Evolutionary conservation across 768 basidiomycete genomes (phyloP).

Genomic region (Suillus plorans): DNA sequence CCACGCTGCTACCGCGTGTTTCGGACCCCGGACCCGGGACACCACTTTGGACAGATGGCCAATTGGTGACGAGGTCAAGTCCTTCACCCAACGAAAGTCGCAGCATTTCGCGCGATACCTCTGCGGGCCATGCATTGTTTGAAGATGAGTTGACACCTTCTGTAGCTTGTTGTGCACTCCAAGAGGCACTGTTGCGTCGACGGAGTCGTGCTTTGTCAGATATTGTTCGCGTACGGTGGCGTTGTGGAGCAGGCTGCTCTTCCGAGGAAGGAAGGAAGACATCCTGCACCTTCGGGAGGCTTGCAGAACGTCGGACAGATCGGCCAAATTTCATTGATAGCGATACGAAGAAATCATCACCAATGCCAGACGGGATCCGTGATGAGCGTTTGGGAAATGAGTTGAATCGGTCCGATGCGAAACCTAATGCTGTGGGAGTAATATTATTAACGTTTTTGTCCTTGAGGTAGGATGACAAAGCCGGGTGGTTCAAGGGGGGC

Average conservation of each 20-base stretch:
- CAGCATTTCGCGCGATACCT: conserved; percentile 57
- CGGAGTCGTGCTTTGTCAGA: conserved; percentile 37
- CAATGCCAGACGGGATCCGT: conserved; percentile 8
- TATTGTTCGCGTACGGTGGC: conserved; percentile 23
- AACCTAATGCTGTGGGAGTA: conserved; percentile 7
- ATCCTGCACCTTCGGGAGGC: conserved; percentile 27
- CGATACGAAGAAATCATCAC: conserved; percentile 21
- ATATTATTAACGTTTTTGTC: conserved; percentile 7
- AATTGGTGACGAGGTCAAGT: background rate
- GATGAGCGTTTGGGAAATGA: conserved; percentile 19
- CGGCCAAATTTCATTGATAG: conserved; percentile 26
- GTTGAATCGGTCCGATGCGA: conserved; percentile 23
- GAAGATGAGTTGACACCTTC: conserved; percentile 27
- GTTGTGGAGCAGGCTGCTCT: conserved; percentile 11
- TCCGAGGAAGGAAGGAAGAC: conserved; percentile 15
- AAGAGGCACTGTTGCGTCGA: conserved; percentile 58
- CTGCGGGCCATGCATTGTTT: conserved; percentile 54
- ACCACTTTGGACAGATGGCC: background rate
- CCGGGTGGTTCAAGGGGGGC: conserved; percentile 50
- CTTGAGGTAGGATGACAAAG: conserved; percentile 21
- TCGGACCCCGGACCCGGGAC: conserved; percentile 23
- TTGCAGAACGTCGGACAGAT: conserved; percentile 27
- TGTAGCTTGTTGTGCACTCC: conserved; percentile 49
- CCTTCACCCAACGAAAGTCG: conserved; percentile 43
- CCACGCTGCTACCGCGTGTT: conserved; percentile 21